Base-by-base conservation (phyloP, 176 grass and related monocot genomes). In the Raddia distichophylla region DNA sequence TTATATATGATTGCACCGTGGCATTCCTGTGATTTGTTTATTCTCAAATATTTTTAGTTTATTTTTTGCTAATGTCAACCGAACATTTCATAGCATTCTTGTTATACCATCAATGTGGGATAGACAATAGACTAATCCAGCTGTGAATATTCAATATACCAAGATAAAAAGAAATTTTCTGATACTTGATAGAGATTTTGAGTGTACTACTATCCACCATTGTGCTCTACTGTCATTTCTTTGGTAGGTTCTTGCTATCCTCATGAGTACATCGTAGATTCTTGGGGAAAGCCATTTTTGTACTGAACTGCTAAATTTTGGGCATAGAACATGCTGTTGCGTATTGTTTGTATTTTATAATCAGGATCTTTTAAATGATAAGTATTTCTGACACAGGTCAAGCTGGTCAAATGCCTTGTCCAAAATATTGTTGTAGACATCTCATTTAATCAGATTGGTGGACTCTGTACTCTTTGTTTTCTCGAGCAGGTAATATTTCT, bases 381-480 rank as follows among this genome's bases (percentile, higher is more conserved):
- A 60, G 32, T 87, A n/a, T 75, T 79, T 74, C 47, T 74, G 40
- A 47, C 89, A 74, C 88, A 98, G 95, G 90, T 98, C 45, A 94
- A 94, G 68, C 84, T 98, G 77, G 88, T 98, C 40, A 98, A 98
- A 91, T 98, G 95, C 69, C 35, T 93, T 40, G 92, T 98, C 34
- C 86, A 98, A 74, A 93, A 98, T 70, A 98, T 94, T 50, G 84
- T 91, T 54, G 90, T 98, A 42, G 95, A 98, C 73, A 98, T 94
- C 49, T 91, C 95, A n/a, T 92, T 94, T 67, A 98, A 98, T 93
- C 95, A 98, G 83, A 87, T 94, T 59, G 95, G 92, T 37, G 95
- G 92, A 65, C 86, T 94, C 20, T 91, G 73, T 77, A 94, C 92
- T 3, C 92, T 98, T 82, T 94, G 95, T 91, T 98, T 98, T 80